Evolutionary conservation across 2,329 filamentous ascomycete genomes (phyloP), one percentile per base, ranked within the genome.

Genomic region (Nothopassalora personata): DNA sequence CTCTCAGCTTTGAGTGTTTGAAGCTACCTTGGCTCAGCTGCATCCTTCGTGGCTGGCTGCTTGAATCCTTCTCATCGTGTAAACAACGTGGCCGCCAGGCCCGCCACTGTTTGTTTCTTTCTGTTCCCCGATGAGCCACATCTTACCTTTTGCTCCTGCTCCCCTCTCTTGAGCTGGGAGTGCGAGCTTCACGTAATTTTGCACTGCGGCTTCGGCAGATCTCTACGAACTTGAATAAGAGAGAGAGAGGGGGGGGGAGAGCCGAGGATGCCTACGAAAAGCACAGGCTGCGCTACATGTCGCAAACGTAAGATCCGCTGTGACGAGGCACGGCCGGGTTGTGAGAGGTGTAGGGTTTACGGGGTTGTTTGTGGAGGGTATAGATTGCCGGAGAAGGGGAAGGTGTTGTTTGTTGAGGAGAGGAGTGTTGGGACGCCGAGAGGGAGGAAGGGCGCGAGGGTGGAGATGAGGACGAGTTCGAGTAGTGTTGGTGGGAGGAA

Each of bases 221-320:
- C 23, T 23, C 23, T 23, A 23, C 23, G 23, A 23, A 23, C 23
- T 23, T 23, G 23, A 3, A n/a, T n/a, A n/a, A 23, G 3, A 23
- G 23, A 23, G 23, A 23, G 23, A 23, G 23, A 23, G 23, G 23
- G 23, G 3, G 23, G 3, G 23, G 23, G 23, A 23, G 23, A 23
- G 23, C 23, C 23, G 23, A 23, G 23, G 23, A 72, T 72, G 70
- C 69, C 70, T 7, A 58, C 62, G 43, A 67, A 67, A 49, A 71
- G 69, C 19, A 61, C 68, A 9, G 70, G 70, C 52, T 72, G 70
- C 60, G 64, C 56, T 9, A 69, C 62, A 18, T 72, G 70, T 52
- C 63, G 70, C 34, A 68, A 68, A 56, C 63, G 70, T 19, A 72
- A 72, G 57, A 69, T 72, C 39, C 62, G 68, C 36, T 72, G 70